Conservation (phyloP, 1,284 basidiomycete genomes). For the Blastosporella zonata region DNA sequence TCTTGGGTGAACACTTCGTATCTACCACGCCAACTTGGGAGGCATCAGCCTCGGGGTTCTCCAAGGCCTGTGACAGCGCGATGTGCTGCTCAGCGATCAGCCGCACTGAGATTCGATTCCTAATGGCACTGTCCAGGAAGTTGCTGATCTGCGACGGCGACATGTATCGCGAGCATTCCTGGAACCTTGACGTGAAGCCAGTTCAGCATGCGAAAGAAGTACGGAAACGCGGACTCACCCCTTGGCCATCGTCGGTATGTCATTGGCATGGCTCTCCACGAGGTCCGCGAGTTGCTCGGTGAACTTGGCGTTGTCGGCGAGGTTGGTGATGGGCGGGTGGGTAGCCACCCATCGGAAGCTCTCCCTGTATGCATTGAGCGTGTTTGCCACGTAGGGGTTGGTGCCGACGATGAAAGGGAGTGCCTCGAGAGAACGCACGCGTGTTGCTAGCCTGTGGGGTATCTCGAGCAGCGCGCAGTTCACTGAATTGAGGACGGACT, state of each 20-base stretch:
- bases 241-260: constrained; percentile 87
- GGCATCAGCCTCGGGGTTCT: constrained; percentile 31
- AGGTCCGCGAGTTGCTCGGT: constrained; percentile 66
- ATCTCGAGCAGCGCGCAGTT: constrained; percentile 70
- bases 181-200: constrained; percentile 54
- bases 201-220: constrained; percentile 4
- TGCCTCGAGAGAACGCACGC: constrained; percentile 66
- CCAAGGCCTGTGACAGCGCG: constrained; percentile 68
- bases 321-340: constrained; percentile 61
- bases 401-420: constrained; percentile 87
- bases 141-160: constrained; percentile 70
- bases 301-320: constrained; percentile 72
- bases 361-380: constrained; percentile 69
- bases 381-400: constrained; percentile 82
- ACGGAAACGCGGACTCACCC: constrained; percentile 50
- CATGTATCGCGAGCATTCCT: constrained; percentile 85
- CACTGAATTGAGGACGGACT: constrained; percentile 68
- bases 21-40: constrained; percentile 67
- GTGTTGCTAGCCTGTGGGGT: constrained; percentile 67
- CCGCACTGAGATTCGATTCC: constrained; percentile 83
- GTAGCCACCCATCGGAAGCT: constrained; percentile 75
- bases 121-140: constrained; percentile 84
- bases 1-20: constrained; percentile 61
- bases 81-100: constrained; percentile 93
- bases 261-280: constrained; percentile 79